These are phyloP conservation scores for Ophiocordyceps camponoti-floridani DNA, from an alignment of 2,329 filamentous ascomycete species.

Conservation along the genomic window DNA sequence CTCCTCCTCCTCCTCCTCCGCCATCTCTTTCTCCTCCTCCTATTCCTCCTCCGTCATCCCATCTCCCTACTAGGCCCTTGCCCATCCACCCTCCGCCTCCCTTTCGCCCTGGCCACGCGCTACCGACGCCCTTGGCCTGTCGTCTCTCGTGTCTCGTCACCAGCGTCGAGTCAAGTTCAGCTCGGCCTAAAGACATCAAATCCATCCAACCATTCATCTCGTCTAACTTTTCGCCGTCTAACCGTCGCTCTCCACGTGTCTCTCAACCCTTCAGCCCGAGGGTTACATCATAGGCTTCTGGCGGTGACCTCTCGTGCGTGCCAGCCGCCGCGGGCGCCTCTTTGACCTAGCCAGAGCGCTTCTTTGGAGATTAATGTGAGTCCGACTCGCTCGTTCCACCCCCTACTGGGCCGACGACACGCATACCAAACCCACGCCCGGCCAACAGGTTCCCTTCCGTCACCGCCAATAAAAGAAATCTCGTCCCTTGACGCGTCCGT, in stretches of 20 bases:
- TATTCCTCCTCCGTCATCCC: no score
- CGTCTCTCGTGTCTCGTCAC: no score
- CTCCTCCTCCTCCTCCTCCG: neutral
- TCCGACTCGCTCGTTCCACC: slow-evolving; percentile 8
- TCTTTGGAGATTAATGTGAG: slow-evolving; percentile 17
- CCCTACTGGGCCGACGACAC: slow-evolving; percentile 8
- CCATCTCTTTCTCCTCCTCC: neutral
- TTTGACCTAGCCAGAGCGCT: neutral
- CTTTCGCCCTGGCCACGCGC: no score
- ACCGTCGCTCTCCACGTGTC: neutral
- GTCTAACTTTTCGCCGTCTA: neutral
- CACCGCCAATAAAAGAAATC: slow-evolving; percentile 1
- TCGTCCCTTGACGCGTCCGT: neutral
- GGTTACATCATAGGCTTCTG: neutral
- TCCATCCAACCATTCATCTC: no score
- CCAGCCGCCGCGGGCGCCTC: neutral
- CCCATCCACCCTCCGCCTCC: no score
- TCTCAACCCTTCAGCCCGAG: neutral
- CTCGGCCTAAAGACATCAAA: no score
- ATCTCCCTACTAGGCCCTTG: no score
- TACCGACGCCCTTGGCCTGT: no score
- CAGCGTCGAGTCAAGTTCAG: no score
- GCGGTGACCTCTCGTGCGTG: neutral
- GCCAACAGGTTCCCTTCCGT: slow-evolving; percentile 9
- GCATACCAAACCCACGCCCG: slow-evolving; percentile 9